Percentiles rank a stretch among this genome's conserved stretches.
Evolutionary conservation across 1,284 basidiomycete genomes (phyloP).

Genomic region (Trametes hirsuta): DNA sequence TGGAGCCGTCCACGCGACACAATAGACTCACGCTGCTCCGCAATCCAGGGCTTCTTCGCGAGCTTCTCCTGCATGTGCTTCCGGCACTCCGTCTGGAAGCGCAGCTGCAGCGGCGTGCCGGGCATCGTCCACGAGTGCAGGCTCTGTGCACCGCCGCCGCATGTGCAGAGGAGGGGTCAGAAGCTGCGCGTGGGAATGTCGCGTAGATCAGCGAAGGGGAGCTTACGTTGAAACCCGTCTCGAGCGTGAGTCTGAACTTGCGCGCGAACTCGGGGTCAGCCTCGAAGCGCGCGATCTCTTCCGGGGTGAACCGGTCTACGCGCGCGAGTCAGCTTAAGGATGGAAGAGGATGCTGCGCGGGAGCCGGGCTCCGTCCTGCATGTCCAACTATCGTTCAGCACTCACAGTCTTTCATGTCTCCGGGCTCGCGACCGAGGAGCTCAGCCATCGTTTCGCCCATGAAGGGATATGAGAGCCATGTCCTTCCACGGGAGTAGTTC

Average conservation of each 20-base stretch:
- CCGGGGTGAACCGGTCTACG: slow-evolving; percentile 38
- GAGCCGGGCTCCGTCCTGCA: not conserved
- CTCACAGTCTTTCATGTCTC: slow-evolving; percentile 47
- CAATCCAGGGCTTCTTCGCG: slow-evolving; percentile 60
- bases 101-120: slow-evolving; percentile 45
- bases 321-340: too few relatives aligned
- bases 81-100: slow-evolving; percentile 44
- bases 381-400: not conserved
- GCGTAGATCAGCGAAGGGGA: not conserved
- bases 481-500: slow-evolving; percentile 64
- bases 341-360: slow-evolving; percentile 43
- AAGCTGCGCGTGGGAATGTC: too few relatives aligned
- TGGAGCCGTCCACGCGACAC: not conserved
- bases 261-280: slow-evolving; percentile 50
- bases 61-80: slow-evolving; percentile 55
- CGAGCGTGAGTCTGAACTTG: slow-evolving; percentile 52
- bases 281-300: slow-evolving; percentile 53
- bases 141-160: slow-evolving; percentile 37
- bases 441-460: slow-evolving; percentile 41
- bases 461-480: slow-evolving; percentile 60
- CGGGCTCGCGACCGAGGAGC: slow-evolving; percentile 40
- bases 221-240: slow-evolving; percentile 55
- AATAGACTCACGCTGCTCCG: slow-evolving; percentile 47
- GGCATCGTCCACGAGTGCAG: slow-evolving; percentile 48
- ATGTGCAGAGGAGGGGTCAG: not conserved